A percentile compares a stretch with the other conserved stretches of the same genome.
phyloP scores from a whole-genome alignment of 2,329 filamentous ascomycete species.

The Colletotrichum viniferum region DNA sequence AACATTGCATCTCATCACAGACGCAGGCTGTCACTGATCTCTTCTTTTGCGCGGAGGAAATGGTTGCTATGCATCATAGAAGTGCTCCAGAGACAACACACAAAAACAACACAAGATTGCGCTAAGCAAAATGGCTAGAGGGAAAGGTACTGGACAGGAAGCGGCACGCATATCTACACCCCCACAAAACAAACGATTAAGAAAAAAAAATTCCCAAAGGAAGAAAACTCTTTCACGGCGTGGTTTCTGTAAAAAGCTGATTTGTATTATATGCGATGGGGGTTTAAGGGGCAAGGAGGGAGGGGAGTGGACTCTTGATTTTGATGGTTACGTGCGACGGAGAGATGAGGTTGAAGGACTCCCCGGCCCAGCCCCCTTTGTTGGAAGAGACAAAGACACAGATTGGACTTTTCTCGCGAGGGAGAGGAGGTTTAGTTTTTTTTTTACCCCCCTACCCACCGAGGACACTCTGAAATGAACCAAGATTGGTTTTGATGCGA shows the following conservation, averaged over 20 bases:
- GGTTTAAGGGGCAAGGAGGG: neutral
- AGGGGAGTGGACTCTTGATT: neutral
- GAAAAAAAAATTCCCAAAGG: neutral
- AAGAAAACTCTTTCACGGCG: neutral
- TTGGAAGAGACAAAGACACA: conserved; percentile 8
- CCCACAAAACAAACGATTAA: neutral
- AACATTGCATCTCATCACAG: conserved; percentile 19
- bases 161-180: neutral
- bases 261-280: conserved; percentile 21
- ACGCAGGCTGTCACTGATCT: conserved; percentile 25
- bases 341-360: neutral
- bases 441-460: neutral
- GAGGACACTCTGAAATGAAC: neutral
- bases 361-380: neutral
- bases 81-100: conserved; percentile 10
- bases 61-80: conserved; percentile 20
- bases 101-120: conserved; percentile 13
- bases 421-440: neutral
- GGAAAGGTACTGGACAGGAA: neutral
- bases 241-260: conserved; percentile 23
- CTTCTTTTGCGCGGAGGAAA: conserved; percentile 2
- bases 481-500: neutral
- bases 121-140: neutral
- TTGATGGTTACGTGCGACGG: neutral
- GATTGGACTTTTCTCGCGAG: conserved; percentile 18